These are phyloP conservation scores for Thraustochytrium sp. DNA, from an alignment of 352 stramenopile species.

Conservation along the genomic window DNA sequence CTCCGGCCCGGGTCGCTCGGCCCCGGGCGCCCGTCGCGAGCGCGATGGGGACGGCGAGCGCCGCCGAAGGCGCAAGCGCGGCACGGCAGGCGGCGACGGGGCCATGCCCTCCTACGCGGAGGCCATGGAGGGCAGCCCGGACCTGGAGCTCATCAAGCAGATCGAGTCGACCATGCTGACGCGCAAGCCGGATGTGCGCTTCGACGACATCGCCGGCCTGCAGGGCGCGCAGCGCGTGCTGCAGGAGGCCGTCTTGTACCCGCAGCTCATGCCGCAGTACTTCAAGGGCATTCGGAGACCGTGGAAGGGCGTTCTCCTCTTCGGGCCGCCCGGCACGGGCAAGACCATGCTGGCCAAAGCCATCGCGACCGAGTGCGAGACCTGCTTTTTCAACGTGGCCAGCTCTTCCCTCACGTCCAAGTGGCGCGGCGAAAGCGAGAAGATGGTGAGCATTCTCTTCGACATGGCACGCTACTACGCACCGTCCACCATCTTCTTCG, in stretches of 20 bases:
- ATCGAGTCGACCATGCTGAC: constrained; percentile 37
- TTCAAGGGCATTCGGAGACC: constrained; percentile 71
- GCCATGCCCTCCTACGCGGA: neutral
- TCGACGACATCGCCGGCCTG: constrained; percentile 60
- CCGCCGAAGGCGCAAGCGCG: neutral
- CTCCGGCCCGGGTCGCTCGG: too few species aligned
- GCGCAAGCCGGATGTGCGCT: neutral
- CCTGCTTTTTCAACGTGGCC: constrained; percentile 96
- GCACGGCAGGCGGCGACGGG: neutral
- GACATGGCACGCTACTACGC: constrained; percentile 95
- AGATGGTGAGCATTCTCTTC: constrained; percentile 93
- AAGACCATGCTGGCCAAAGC: constrained; percentile 96
- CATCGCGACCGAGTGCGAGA: constrained; percentile 87
- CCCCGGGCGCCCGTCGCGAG: too few species aligned
- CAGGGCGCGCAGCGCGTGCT: constrained; percentile 79
- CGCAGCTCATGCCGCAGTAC: constrained; percentile 86
- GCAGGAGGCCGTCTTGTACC: constrained; percentile 84
- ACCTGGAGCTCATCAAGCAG: constrained; percentile 33
- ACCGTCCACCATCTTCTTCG: constrained; percentile 95
- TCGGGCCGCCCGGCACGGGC: constrained; percentile 80
- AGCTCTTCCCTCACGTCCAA: constrained; percentile 81
- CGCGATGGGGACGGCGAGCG: neutral
- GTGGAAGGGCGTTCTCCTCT: constrained; percentile 81
- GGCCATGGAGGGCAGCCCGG: constrained; percentile 24
- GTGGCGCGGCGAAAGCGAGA: constrained; percentile 78